Percentiles rank a stretch among this genome's conserved stretches.
These are phyloP conservation scores for Persicaria maculosa DNA, from an alignment of 148 eudicot genomes.

Conservation along the genomic window DNA sequence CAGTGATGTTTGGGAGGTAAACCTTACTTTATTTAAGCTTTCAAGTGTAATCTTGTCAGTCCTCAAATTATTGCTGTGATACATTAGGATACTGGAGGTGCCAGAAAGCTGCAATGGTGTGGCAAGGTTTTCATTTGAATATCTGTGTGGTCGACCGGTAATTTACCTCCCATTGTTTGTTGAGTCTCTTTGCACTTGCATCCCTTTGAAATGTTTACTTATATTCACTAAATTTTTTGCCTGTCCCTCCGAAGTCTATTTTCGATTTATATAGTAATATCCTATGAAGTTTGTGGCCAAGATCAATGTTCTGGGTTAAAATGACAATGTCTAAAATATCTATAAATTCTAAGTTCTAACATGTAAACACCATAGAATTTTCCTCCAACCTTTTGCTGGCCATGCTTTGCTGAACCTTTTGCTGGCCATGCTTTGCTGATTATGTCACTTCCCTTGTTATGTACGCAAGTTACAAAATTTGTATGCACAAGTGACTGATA, in stretches of 20 bases:
- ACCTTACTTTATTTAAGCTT: background rate
- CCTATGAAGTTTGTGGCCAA: background rate
- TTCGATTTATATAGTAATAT: background rate
- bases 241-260: background rate
- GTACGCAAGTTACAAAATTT: background rate
- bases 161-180: constrained; percentile 10
- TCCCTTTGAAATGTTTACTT: too few species aligned
- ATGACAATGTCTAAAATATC: background rate
- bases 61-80: background rate
- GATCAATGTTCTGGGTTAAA: background rate
- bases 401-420: background rate
- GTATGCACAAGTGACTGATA: background rate
- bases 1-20: constrained; percentile 98
- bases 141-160: constrained; percentile 92
- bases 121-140: constrained; percentile 78
- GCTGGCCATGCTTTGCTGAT: background rate
- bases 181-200: too few species aligned
- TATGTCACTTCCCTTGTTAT: background rate
- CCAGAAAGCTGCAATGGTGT: constrained; percentile 80
- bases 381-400: background rate
- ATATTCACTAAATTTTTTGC: too few species aligned
- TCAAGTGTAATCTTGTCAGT: background rate
- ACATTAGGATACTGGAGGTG: constrained; percentile 59
- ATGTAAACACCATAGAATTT: background rate
- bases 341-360: background rate